Evolutionary conservation across 164 flowering plant genomes (phyloP), one percentile per base, ranked within the genome.

Genomic region (Magnolia sinica): DNA sequence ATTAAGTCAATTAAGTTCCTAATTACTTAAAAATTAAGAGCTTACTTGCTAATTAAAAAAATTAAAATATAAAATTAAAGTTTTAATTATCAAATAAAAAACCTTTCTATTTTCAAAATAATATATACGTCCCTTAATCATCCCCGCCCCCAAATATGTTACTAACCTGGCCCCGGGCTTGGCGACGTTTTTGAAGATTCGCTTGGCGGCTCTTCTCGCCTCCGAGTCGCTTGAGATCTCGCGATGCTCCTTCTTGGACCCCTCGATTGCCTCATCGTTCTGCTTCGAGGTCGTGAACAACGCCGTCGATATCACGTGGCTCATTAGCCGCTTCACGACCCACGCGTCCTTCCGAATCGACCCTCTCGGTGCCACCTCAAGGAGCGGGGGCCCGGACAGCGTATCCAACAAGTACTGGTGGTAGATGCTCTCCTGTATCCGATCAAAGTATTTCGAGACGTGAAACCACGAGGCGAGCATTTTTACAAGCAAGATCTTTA

Each of bases 161-260:
- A 77, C 88, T 85, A 68, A 90, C 96, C 83, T 86, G 84, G 79
- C 78, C 7, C 80, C 87, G 1, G 87, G 87, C 70, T 84, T 85
- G 2, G 90, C 89, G 0, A 89, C 91, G 45, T 88, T 82, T 79
- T 80, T 84, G 88, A 90, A 91, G 13, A 86, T 85, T 78, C 81
- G 64, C 10, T 82, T 69, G 2, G 96, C 96, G 51, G 77, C 70
- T 8, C 6, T 68, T 65, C 79, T 79, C 0, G 92, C 93, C 61
- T 87, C 92, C 87, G 77, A 72, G 74, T 88, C 91, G 63, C 84
- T 91, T 0, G 78, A 81, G 13, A 88, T 88, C 82, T 87, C 90
- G 8, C 76, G 76, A 45, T 79, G 81, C 0, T 77, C 78, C 31
- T 70, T 16, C 61, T 0, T 55, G 8, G 31, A 27, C 71, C 27